A percentile compares a stretch with the other conserved stretches of the same genome.
Conservation (phyloP, 352 stramenopile genomes). For the Globisporangium apiculatum region DNA sequence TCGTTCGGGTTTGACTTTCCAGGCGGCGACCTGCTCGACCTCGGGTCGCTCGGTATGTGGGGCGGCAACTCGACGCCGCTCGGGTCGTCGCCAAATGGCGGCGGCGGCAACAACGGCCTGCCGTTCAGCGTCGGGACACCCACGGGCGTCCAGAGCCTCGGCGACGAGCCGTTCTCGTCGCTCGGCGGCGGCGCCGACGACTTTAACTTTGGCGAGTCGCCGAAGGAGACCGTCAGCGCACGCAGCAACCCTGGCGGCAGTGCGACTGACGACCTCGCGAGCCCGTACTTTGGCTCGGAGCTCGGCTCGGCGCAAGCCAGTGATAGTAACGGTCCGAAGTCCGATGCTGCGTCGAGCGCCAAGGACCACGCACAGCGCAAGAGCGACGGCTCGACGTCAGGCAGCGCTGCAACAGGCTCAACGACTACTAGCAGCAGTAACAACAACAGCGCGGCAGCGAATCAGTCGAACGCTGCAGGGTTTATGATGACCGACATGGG, state of each 20-base stretch:
- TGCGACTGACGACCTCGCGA: slow-evolving; percentile 26
- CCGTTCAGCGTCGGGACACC: slow-evolving; percentile 83
- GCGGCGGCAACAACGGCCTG: slow-evolving; percentile 19
- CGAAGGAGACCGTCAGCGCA: slow-evolving; percentile 32
- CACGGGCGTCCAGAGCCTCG: slow-evolving; percentile 76
- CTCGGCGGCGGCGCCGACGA: slow-evolving; percentile 46
- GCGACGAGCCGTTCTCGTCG: slow-evolving; percentile 61
- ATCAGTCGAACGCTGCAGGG: slow-evolving; percentile 4
- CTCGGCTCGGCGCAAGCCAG: slow-evolving; percentile 29
- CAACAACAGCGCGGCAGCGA: slow-evolving; percentile 6
- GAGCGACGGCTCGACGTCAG: slow-evolving; percentile 9
- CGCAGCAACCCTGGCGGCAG: slow-evolving; percentile 10
- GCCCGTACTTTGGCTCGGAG: slow-evolving; percentile 66
- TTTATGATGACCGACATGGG: slow-evolving; percentile 17
- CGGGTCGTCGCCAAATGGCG: slow-evolving; percentile 54
- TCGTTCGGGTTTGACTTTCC: slow-evolving; percentile 83
- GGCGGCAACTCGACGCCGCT: slow-evolving; percentile 53
- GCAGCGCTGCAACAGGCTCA: background rate
- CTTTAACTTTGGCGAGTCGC: slow-evolving; percentile 77
- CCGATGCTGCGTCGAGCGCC: slow-evolving; percentile 1
- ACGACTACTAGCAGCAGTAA: background rate
- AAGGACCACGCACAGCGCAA: slow-evolving; percentile 27
- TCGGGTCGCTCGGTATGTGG: slow-evolving; percentile 68
- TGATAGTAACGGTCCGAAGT: background rate
- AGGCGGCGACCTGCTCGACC: slow-evolving; percentile 64